Percentiles rank a stretch among this genome's conserved stretches.
phyloP scores from a whole-genome alignment of 2,329 filamentous ascomycete genomes.

The Chrysoporthe cubensis region DNA sequence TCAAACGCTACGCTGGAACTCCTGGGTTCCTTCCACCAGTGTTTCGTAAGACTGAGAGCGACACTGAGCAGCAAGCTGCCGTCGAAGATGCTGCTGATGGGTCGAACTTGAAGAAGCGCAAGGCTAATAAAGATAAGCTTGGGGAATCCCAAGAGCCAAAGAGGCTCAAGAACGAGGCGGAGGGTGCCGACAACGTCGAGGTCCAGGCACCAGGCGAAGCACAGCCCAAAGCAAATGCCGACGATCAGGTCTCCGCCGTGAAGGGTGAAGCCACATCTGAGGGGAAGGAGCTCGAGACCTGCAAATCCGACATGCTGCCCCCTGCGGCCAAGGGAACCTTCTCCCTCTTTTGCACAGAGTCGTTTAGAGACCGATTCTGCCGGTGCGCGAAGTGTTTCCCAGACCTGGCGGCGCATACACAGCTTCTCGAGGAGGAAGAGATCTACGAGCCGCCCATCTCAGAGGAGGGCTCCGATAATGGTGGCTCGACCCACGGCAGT shows the following conservation, averaged over 20 bases:
- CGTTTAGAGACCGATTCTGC: slow-evolving; percentile 83
- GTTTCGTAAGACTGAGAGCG: slow-evolving; percentile 45
- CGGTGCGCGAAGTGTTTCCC: slow-evolving; percentile 82
- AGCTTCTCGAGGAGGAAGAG: slow-evolving; percentile 93
- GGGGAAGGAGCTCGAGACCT: slow-evolving; percentile 42
- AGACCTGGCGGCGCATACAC: slow-evolving; percentile 69
- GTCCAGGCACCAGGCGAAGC: slow-evolving; percentile 5
- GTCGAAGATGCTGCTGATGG: slow-evolving; percentile 8
- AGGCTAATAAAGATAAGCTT: slow-evolving; percentile 58
- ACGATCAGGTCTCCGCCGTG: slow-evolving; percentile 1
- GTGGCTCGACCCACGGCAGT: slow-evolving; percentile 67
- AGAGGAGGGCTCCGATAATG: slow-evolving; percentile 59
- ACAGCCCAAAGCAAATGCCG: slow-evolving; percentile 15
- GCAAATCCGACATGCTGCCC: slow-evolving; percentile 67
- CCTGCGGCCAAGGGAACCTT: slow-evolving; percentile 61
- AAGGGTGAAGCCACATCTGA: slow-evolving; percentile 29
- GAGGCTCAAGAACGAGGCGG: slow-evolving; percentile 54
- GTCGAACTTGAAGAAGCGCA: slow-evolving; percentile 63
- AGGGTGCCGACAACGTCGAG: slow-evolving; percentile 30
- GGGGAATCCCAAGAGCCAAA: slow-evolving; percentile 48
- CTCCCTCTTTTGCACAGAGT: slow-evolving; percentile 79
- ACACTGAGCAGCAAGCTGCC: slow-evolving; percentile 27
- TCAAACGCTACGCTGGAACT: slow-evolving; percentile 83
- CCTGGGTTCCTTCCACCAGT: slow-evolving; percentile 79
- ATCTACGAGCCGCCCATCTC: slow-evolving; percentile 91